Evolutionary conservation across 1,284 basidiomycete species (phyloP), one percentile per base, ranked within the genome.

Genomic region (Marasmius fiardii): DNA sequence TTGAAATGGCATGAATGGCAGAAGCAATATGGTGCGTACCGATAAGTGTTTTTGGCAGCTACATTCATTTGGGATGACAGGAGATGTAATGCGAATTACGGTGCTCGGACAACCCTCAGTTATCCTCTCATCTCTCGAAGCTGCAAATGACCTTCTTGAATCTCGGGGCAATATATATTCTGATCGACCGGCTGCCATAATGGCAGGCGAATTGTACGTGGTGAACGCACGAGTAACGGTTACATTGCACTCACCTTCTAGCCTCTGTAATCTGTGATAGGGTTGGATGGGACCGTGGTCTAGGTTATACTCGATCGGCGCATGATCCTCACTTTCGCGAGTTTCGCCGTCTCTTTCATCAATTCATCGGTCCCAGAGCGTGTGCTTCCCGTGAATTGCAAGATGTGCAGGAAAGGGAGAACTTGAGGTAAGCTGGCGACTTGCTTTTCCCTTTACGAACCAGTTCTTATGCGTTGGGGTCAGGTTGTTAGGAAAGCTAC

Each of bases 121-220:
- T 12, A 52, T 64, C 35, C 37, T 64, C 10, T 61, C 57, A 24
- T 63, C 60, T 16, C 49, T 49, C 44, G 56, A 60, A 50, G 33
- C 43, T 24, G 61, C 58, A 4, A 34, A 43, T 8, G 61, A 60
- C 18, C 55, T 64, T 10, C 45, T 64, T 31, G 58, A 63, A 12
- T 21, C 43, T 21, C 54, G 63, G 14, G 58, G 61, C 1, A 52
- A 20, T 6, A 58, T 62, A 20, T 62, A 62, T 48, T 62, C 61
- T 5, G 58, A 61, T 51, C 53, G 61, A 11, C 61, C 63, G 0
- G 31, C 34, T 0, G 51, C 52, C 16, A 60, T 73, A 4, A 75
- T 77, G 74, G 71, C 70, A 3, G 74, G 74, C 4, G 73, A 77
- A 59, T 64, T 78, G 76, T 77, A 33, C 53, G 74, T 67, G 11